Percentiles rank a stretch among this genome's conserved stretches.
Evolutionary conservation across 129 eudicot species (phyloP).

Genomic region (Artemisia argyi): DNA sequence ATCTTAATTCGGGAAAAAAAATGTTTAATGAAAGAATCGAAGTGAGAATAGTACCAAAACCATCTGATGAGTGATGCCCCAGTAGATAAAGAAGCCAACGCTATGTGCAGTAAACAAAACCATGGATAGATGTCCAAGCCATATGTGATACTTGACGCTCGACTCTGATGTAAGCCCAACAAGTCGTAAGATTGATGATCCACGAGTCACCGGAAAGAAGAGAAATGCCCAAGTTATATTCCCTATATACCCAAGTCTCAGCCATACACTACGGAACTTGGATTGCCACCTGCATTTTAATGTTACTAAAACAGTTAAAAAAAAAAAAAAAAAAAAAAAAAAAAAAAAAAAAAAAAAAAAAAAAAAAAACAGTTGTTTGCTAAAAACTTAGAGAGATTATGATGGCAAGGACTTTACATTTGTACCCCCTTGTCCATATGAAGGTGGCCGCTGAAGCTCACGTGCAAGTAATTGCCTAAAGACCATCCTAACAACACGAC

Average conservation of each 20-base stretch:
- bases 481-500: slow-evolving; percentile 62
- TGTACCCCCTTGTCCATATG: slow-evolving; percentile 43
- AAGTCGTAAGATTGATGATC: slow-evolving; percentile 70
- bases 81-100: slow-evolving; percentile 58
- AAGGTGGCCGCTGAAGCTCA: slow-evolving; percentile 57
- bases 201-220: slow-evolving; percentile 77
- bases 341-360: too few relatives aligned
- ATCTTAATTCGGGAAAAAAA: too few relatives aligned
- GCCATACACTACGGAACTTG: slow-evolving; percentile 57
- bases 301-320: background rate
- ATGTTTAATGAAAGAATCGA: background rate
- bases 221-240: slow-evolving; percentile 65
- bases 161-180: slow-evolving; percentile 77
- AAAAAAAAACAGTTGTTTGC: background rate
- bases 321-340: too few relatives aligned
- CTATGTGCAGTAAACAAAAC: slow-evolving; percentile 53
- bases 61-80: slow-evolving; percentile 53
- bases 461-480: slow-evolving; percentile 50
- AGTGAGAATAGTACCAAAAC: slow-evolving; percentile 38
- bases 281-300: slow-evolving; percentile 51
- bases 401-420: slow-evolving; percentile 29
- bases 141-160: slow-evolving; percentile 79
- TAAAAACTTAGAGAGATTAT: background rate
- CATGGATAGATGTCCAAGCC: slow-evolving; percentile 77
- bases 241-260: slow-evolving; percentile 72